phyloP scores from a whole-genome alignment of 192 early-diverging fungal species.

The Coemansia sp. region DNA sequence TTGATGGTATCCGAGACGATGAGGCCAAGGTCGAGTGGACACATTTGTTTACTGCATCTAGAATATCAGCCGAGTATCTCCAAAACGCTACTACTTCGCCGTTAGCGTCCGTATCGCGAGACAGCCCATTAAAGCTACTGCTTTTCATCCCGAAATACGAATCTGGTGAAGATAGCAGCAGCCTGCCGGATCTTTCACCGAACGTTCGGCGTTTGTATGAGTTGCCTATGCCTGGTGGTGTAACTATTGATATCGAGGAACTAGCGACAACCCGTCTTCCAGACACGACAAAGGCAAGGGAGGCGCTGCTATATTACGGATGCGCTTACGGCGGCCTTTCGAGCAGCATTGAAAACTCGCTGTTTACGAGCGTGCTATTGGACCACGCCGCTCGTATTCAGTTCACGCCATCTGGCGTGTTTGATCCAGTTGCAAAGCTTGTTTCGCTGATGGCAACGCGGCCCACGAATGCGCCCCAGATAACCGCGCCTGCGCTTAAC shows the following conservation, averaged over 20 bases:
- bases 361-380: constrained; percentile 23
- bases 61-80: constrained; percentile 4
- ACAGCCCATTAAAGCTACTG: constrained; percentile 1
- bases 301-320: constrained; percentile 29
- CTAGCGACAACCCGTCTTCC: background rate
- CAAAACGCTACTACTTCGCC: background rate
- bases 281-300: constrained; percentile 25
- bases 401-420: constrained; percentile 25
- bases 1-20: background rate
- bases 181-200: background rate
- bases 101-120: background rate
- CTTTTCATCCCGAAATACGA: background rate
- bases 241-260: background rate
- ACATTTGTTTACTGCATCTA: constrained; percentile 1
- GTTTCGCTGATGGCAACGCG: constrained; percentile 23
- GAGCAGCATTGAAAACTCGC: constrained; percentile 3
- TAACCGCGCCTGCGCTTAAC: constrained; percentile 13
- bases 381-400: constrained; percentile 21
- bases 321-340: background rate
- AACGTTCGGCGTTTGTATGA: background rate
- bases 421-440: constrained; percentile 36
- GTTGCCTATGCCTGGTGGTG: background rate
- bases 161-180: background rate
- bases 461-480: constrained; percentile 7
- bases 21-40: constrained; percentile 1